Base-by-base conservation (phyloP, 2,329 filamentous ascomycete genomes). In the Colletotrichum melonis region DNA sequence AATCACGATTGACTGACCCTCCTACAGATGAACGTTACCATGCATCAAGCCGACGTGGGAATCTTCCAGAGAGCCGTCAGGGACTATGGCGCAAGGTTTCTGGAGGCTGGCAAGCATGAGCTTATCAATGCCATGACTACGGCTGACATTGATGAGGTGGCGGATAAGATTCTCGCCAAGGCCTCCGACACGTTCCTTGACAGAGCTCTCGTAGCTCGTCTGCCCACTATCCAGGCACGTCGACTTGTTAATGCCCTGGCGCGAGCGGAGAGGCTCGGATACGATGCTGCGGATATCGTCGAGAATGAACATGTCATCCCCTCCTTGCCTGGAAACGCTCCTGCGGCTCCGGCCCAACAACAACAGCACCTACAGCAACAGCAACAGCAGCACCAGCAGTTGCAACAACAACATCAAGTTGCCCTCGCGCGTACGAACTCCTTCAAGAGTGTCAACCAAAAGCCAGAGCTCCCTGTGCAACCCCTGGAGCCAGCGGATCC, bases 241-340 rank as follows among this genome's bases (percentile, higher is more conserved):
- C 84, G 86, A 16, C 83, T 91, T 3, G 86, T 91, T 66, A 90
- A 90, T 70, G 87, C 88, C 16, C 83, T 91, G 24, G 89, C 89
- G 2, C 83, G 86, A 46, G 88, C 89, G 1, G 88, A 90, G 76
- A 87, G 89, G 2, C 84, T 91, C 0, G 89, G 89, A 2, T 91
- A 91, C 68, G 86, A 89, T 63, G 81, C 82, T 0, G 80, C 82
- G 38, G 89, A 91, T 67, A 81, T 88, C 3, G 80, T 89, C 14
- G 84, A 86, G 38, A 85, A 87, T 63, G 85, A 86, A 72, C 80
- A 79, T 30, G 82, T 86, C 22, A 82, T 86, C 26, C 82, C 83
- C 12, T 64, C 63, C 6, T n/a, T 49, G 6, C 52, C 59, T 4
- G 26, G n/a, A 12, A 8, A 6, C 58, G 0, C 74, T 30, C 32